phyloP scores from a whole-genome alignment of 2,329 filamentous ascomycete genomes.

The Exophiala bonariae region DNA sequence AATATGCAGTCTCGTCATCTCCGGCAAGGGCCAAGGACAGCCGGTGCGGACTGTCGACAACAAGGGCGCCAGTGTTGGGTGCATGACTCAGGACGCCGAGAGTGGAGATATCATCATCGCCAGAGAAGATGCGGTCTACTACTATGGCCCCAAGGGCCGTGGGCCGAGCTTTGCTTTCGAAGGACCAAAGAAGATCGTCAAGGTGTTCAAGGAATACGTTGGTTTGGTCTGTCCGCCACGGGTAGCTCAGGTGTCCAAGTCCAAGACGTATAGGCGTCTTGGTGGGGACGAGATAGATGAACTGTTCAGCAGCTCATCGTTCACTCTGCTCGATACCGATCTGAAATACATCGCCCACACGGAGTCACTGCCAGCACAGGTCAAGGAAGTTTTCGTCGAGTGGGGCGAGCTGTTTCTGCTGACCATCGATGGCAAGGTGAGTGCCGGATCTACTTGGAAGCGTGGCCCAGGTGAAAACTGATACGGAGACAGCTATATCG shows the following conservation, averaged over 20 bases:
- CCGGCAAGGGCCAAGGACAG: slow-evolving; percentile 84
- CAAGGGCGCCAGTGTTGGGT: slow-evolving; percentile 85
- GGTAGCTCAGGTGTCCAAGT: slow-evolving; percentile 51
- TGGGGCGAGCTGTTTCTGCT: slow-evolving; percentile 94
- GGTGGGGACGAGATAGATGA: slow-evolving; percentile 72
- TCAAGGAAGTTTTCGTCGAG: slow-evolving; percentile 77
- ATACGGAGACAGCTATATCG: slow-evolving; percentile 65
- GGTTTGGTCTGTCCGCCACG: slow-evolving; percentile 80
- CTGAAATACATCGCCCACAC: slow-evolving; percentile 87
- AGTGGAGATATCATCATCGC: slow-evolving; percentile 88
- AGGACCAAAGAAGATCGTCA: slow-evolving; percentile 79
- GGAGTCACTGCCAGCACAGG: slow-evolving; percentile 77
- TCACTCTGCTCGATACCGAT: slow-evolving; percentile 89
- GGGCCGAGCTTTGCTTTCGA: slow-evolving; percentile 90
- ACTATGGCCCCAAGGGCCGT: slow-evolving; percentile 81
- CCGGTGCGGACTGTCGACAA: slow-evolving; percentile 88
- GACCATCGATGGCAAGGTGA: slow-evolving; percentile 85
- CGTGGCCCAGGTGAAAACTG: slow-evolving; percentile 12
- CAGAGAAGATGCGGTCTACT: slow-evolving; percentile 92
- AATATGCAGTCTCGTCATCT: slow-evolving; percentile 82
- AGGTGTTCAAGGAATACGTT: slow-evolving; percentile 80
- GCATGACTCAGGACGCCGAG: slow-evolving; percentile 82
- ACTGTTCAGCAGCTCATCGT: slow-evolving; percentile 81
- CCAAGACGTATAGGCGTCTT: slow-evolving; percentile 70
- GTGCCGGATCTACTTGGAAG: too few relatives aligned